Base-by-base conservation (phyloP, 176 grass and related monocot species). In the Saccharum officinarum region DNA sequence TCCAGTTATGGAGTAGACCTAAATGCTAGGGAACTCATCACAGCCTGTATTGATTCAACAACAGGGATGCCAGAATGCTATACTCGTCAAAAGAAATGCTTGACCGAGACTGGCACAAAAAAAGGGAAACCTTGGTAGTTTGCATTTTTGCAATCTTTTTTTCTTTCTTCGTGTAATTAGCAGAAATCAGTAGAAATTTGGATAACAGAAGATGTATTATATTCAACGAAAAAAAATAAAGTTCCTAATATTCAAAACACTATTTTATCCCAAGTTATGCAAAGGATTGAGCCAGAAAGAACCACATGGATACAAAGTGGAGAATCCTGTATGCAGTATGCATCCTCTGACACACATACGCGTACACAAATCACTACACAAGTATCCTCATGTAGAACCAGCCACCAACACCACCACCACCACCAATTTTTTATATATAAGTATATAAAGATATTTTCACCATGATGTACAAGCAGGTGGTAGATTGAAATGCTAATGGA, bases 51-150 rank as follows among this genome's bases (percentile, higher is more conserved):
- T 81, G 5, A 73, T 36, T 72, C 28, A 44, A 79, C 64, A 30
- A 73, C 79, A 70, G 74, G 42, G 68, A 89, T 87, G 38, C 45
- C 69, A 16, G 9, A 73, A 67, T 47, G 17, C 67, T 46, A 76
- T 67, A 67, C 66, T 59, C 20, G 11, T 79, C 18, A 34, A 75
- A 88, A 60, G 36, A 45, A 39, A 80, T 67, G 55, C 42, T 73
- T 79, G 67, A 23, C 17, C 30, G 20, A 55, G n/a, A 79, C 18
- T 71, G 31, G 26, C 20, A 84, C 3, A 25, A 16, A 75, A 86
- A 75, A 55, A 46, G 17, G 17, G 15, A 22, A 80, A 80, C 5
- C 42, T 73, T 72, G 28, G 36, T 88, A 7, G 44, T 84, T 79
- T 84, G 39, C 17, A 78, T n/a, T 23, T 25, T 62, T 2, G 59